Evolutionary conservation across 1,139 yeast species (phyloP), one percentile per base, ranked within the genome.

Genomic region (Suhomyces bribrorum): DNA sequence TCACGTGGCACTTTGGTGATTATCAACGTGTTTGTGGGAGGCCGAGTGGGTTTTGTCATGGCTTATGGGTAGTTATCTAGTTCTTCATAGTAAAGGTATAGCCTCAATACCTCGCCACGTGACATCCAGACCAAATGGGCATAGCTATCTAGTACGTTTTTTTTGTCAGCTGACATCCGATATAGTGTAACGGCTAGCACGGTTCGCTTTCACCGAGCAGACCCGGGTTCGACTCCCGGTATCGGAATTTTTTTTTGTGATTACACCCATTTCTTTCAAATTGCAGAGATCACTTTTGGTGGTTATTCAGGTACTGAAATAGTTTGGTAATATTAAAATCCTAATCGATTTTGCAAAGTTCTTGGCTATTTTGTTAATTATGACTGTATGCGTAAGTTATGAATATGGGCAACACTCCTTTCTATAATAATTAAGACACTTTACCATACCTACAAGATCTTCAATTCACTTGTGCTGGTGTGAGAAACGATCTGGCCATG

Each of bases 171-270:
- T 2, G 26, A 5, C 29, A 20, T 79, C 84, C 84, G 84, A 78
- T 79, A 74, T 79, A 76, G 85, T 79, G 85, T 80, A 80, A 79
- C 82, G 86, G 86, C 80, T 79, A 80, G 81, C 85, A 80, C 84
- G 83, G 84, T 78, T 75, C 84, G 82, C 84, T 79, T 77, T 79
- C 84, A 79, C 84, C 82, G 84, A 75, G 83, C 83, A 79, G 73
- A 76, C 82, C 85, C 80, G 85, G 84, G 85, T 79, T 79, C 85
- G 82, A 79, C 81, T 79, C 85, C 85, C 85, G 80, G 85, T 74
- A 78, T 77, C 83, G 85, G 84, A 79, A 34, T 14, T 20, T 31
- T 15, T 31, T 39, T 41, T 29, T 34, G n/a, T n/a, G n/a, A n/a
- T n/a, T n/a, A n/a, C n/a, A n/a, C n/a, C n/a, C n/a, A n/a, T n/a